Evolutionary conservation across 148 eudicot genomes (phyloP), one percentile per base, ranked within the genome.

Genomic region (Vaccinium myrtillus): DNA sequence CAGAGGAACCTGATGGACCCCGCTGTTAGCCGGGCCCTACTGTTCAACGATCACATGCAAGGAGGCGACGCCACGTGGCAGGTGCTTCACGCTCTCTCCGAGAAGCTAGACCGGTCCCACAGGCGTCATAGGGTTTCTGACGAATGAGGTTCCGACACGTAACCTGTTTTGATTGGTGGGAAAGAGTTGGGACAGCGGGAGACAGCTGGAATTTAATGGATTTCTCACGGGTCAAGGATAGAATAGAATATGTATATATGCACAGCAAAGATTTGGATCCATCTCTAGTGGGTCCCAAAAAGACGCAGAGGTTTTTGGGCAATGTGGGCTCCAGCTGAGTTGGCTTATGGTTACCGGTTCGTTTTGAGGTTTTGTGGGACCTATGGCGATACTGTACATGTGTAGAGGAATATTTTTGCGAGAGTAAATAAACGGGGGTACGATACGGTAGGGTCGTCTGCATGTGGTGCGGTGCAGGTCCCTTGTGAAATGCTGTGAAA

Each of bases 61-160:
- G 55, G 85, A 27, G 94, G 98, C 0, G 96, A 95, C 61, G 98
- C 96, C 78, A 92, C 96, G 87, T 93, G 96, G 95, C 94, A 90
- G 69, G 88, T 91, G 0, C 75, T 94, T 0, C 65, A 16, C 4
- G 87, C 89, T 1, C 86, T 94, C 5, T 63, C 89, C 4, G 70
- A 30, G 13, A 91, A 88, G 88, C 80, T 91, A 0, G 49, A 69
- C 36, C 43, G 90, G 88, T 87, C 91, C 85, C 82, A 36, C 67
- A 82, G 80, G 23, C 65, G 69, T 9, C 81, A 84, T 0, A 83
- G 88, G 88, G 75, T 86, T 77, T 67, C 30, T 1, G 9, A 81
- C 85, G 70, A 87, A 85, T 89, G 63, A 81, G 32, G 0, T 0
- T 2, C 1, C 43, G 70, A 58, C 86, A 83, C 91, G 87, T 85